phyloP scores from a whole-genome alignment of 106 monocot genomes.

The Vanilla planifolia region DNA sequence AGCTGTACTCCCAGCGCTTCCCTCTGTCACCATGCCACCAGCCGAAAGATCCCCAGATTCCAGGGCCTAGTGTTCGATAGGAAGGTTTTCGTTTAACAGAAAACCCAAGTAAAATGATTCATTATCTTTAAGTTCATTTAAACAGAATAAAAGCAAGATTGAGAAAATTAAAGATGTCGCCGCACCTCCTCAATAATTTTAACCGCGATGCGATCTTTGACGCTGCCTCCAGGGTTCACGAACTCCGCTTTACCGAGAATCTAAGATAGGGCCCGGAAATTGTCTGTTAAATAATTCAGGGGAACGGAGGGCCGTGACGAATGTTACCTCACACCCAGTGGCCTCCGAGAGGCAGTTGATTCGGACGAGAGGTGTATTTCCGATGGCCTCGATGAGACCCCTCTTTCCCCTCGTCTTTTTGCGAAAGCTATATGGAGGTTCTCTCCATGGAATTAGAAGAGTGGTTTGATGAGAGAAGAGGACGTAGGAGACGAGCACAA shows the following conservation, averaged over 20 bases:
- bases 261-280: slow-evolving; percentile 15
- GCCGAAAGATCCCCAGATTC: slow-evolving; percentile 51
- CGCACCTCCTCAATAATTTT: slow-evolving; percentile 98
- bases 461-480: slow-evolving; percentile 11
- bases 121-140: not conserved
- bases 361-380: slow-evolving; percentile 85
- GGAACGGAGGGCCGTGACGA: no score
- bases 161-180: not conserved
- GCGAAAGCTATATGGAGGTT: not conserved
- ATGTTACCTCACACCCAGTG: slow-evolving; percentile 83
- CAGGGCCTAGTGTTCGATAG: slow-evolving; percentile 45
- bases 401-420: slow-evolving; percentile 14
- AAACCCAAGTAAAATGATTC: not conserved
- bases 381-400: slow-evolving; percentile 65
- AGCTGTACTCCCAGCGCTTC: slow-evolving; percentile 98
- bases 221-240: slow-evolving; percentile 91
- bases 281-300: not conserved
- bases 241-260: slow-evolving; percentile 98
- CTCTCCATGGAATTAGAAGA: slow-evolving; percentile 4
- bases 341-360: slow-evolving; percentile 92
- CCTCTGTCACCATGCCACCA: slow-evolving; percentile 88
- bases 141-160: not conserved
- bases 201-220: slow-evolving; percentile 92
- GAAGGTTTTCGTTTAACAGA: not conserved
- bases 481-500: slow-evolving; percentile 39